phyloP scores from a whole-genome alignment of 441 rosid species.

The Euphorbia celastroides region DNA sequence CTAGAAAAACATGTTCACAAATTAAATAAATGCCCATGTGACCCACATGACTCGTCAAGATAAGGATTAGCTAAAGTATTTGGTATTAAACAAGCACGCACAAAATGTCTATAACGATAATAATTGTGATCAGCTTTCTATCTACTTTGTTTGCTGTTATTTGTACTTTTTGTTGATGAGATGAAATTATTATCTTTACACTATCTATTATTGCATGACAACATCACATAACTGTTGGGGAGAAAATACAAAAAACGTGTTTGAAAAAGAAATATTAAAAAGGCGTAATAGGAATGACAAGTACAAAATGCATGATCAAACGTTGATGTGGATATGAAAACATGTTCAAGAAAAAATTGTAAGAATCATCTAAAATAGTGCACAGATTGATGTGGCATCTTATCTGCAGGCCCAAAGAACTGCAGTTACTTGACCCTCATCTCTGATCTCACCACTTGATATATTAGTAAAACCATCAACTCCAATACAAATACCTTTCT shows the following conservation, averaged over 20 bases:
- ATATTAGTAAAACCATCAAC: background rate
- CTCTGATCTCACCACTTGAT: background rate
- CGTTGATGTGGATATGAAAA: background rate
- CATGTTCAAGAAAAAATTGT: background rate
- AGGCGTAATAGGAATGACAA: background rate
- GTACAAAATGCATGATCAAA: background rate
- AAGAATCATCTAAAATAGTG: too few relatives aligned
- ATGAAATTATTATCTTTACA: background rate
- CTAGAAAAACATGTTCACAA: background rate
- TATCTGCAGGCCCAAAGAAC: slow-evolving; percentile 8
- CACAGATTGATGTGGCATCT: too few relatives aligned
- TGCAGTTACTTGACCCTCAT: too few relatives aligned
- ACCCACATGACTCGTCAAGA: slow-evolving; percentile 14
- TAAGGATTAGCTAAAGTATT: background rate
- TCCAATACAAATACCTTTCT: too few relatives aligned
- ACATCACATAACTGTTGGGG: background rate
- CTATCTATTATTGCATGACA: background rate
- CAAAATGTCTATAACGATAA: background rate
- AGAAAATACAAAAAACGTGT: background rate
- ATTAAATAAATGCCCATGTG: background rate
- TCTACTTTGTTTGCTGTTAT: background rate
- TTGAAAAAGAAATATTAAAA: background rate
- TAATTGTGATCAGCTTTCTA: background rate
- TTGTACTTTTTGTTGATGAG: background rate
- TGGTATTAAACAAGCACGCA: background rate